phyloP scores from a whole-genome alignment of 2,329 filamentous ascomycete genomes.

The Aspergillus transmontanensis region DNA sequence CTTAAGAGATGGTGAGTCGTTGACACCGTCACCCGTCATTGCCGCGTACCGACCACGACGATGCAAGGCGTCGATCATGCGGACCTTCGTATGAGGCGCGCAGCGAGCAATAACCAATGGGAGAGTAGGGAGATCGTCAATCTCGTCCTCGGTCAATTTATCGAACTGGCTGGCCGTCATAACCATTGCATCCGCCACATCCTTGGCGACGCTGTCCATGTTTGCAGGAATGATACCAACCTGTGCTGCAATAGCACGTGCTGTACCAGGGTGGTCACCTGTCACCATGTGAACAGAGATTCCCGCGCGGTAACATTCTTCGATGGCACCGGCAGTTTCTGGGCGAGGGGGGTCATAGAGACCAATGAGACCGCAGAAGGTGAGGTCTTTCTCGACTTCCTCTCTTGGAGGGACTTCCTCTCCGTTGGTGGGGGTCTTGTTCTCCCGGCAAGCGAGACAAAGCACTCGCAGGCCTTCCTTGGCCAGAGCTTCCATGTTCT shows the following conservation, averaged over 20 bases:
- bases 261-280: slow-evolving; percentile 78
- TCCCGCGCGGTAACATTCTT: slow-evolving; percentile 70
- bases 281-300: slow-evolving; percentile 84
- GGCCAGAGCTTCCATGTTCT: slow-evolving; percentile 70
- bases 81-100: slow-evolving; percentile 69
- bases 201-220: slow-evolving; percentile 60
- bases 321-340: slow-evolving; percentile 74
- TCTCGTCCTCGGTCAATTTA: slow-evolving; percentile 71
- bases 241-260: slow-evolving; percentile 74
- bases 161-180: slow-evolving; percentile 80
- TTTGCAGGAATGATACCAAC: slow-evolving; percentile 74
- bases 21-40: slow-evolving; percentile 90
- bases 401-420: slow-evolving; percentile 49
- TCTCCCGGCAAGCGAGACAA: slow-evolving; percentile 58
- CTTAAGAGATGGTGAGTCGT: slow-evolving; percentile 81
- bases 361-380: slow-evolving; percentile 78
- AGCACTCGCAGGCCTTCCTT: slow-evolving; percentile 70
- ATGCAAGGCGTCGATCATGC: slow-evolving; percentile 72
- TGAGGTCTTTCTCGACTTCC: slow-evolving; percentile 67
- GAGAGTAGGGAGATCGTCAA: slow-evolving; percentile 61
- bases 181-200: slow-evolving; percentile 69
- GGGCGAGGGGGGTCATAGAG: slow-evolving; percentile 84
- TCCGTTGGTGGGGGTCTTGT: slow-evolving; percentile 13
- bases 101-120: slow-evolving; percentile 63
- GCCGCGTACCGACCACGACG: slow-evolving; percentile 71